Percentiles rank a stretch among this genome's conserved stretches.
These are phyloP conservation scores for Aspergillus aculeatus DNA, from an alignment of 2,329 filamentous ascomycete species.

Conservation along the genomic window DNA sequence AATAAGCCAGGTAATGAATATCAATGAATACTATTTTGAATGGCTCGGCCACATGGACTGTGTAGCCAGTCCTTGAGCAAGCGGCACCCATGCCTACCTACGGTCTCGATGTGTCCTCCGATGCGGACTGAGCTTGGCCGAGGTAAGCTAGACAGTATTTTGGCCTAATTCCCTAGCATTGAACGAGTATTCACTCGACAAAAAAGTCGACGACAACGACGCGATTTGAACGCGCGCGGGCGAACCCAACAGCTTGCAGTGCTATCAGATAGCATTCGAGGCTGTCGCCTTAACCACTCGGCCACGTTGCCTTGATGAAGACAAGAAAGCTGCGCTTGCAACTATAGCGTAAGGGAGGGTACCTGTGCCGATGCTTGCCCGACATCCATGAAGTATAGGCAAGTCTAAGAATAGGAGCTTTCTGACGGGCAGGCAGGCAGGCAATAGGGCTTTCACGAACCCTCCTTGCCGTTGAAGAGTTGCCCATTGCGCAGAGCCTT, in stretches of 20 bases:
- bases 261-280: background rate
- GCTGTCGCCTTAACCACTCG: background rate
- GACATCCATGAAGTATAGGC: too few relatives aligned
- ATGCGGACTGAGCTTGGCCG: background rate
- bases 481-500: background rate
- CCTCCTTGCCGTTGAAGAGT: background rate
- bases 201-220: background rate
- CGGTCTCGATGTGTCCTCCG: background rate
- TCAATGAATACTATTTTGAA: background rate
- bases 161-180: background rate
- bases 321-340: background rate
- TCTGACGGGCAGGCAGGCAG: too few relatives aligned
- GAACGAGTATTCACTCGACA: background rate
- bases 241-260: background rate
- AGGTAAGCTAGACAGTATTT: background rate
- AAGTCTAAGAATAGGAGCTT: too few relatives aligned
- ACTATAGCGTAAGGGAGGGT: background rate
- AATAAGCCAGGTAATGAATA: background rate
- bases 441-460: too few relatives aligned
- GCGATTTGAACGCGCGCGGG: background rate
- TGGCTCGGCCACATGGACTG: background rate
- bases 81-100: too few relatives aligned
- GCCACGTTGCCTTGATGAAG: background rate
- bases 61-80: too few relatives aligned
- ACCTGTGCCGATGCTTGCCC: too few relatives aligned